phyloP scores from a whole-genome alignment of 441 rosid genomes.

The Erysimum pusillum region DNA sequence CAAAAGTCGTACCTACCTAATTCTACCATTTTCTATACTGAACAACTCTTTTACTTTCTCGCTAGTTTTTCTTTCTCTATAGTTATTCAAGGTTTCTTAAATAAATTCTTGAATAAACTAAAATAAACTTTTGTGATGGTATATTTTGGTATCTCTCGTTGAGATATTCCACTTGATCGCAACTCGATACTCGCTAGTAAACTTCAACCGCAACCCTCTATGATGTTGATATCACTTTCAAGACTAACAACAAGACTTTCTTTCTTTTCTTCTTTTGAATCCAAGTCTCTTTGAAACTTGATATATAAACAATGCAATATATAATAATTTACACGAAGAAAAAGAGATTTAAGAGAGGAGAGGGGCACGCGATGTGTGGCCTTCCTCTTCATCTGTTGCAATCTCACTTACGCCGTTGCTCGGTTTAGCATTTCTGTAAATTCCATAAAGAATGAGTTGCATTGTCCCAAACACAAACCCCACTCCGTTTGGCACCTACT shows the following conservation, averaged over 20 bases:
- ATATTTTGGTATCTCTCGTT: not conserved
- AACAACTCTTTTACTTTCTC: not conserved
- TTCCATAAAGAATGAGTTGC: slow-evolving; percentile 71
- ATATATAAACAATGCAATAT: not conserved
- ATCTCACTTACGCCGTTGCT: slow-evolving; percentile 3
- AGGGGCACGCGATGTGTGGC: slow-evolving; percentile 36
- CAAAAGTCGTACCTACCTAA: not conserved
- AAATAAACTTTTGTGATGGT: not conserved
- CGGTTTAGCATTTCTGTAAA: slow-evolving; percentile 63
- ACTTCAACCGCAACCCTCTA: slow-evolving; percentile 25
- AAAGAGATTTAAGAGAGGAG: slow-evolving; percentile 38
- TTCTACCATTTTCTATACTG: not conserved
- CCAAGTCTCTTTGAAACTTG: not conserved
- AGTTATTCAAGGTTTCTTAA: not conserved
- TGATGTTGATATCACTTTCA: slow-evolving; percentile 10
- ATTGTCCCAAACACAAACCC: slow-evolving; percentile 75
- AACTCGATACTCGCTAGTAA: not conserved
- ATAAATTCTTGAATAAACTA: not conserved
- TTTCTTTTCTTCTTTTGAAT: not conserved
- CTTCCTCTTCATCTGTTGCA: slow-evolving; percentile 44
- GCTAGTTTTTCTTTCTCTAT: not conserved
- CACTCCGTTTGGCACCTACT: slow-evolving; percentile 77
- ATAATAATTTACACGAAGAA: not conserved
- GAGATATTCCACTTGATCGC: slow-evolving; percentile 1
- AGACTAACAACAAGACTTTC: not conserved